Percentiles rank a stretch among this genome's conserved stretches.
These are phyloP conservation scores for Erigeron philadelphicus DNA, from an alignment of 140 eudicot genomes.

Conservation along the genomic window DNA sequence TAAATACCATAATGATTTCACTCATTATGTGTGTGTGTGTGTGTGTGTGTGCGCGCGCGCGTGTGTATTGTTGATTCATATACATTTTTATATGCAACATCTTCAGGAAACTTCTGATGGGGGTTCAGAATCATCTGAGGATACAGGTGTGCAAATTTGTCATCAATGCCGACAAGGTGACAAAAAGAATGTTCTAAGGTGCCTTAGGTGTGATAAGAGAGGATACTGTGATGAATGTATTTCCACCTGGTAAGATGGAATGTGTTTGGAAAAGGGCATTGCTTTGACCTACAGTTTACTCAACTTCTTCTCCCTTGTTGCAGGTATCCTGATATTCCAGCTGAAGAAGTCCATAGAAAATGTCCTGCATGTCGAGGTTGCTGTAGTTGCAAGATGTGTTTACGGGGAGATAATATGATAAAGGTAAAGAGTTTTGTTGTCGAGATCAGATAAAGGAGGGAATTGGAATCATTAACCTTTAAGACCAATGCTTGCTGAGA, in stretches of 20 bases:
- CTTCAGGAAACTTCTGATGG: conserved; percentile 72
- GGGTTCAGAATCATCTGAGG: conserved; percentile 72
- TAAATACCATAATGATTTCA: no score
- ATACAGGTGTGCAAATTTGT: conserved; percentile 69
- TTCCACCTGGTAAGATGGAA: conserved; percentile 63
- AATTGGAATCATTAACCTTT: background rate
- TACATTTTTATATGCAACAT: conserved; percentile 7
- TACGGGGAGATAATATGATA: conserved; percentile 75
- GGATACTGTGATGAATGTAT: conserved; percentile 87
- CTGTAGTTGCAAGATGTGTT: conserved; percentile 78
- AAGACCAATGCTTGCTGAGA: conserved; percentile 11
- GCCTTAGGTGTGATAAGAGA: conserved; percentile 79
- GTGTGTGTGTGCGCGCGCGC: no score
- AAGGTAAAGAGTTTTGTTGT: conserved; percentile 46
- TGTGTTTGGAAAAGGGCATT: conserved; percentile 6
- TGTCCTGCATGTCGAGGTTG: conserved; percentile 97
- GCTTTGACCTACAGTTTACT: conserved; percentile 9
- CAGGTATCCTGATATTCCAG: conserved; percentile 70
- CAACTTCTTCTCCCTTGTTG: background rate
- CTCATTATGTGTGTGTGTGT: no score
- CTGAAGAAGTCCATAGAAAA: conserved; percentile 60
- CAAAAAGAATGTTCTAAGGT: conserved; percentile 51
- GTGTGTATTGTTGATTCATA: background rate
- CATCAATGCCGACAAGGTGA: conserved; percentile 76
- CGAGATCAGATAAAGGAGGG: background rate